phyloP scores from a whole-genome alignment of 2,329 filamentous ascomycete genomes.

The Pseudogymnoascus sp. region DNA sequence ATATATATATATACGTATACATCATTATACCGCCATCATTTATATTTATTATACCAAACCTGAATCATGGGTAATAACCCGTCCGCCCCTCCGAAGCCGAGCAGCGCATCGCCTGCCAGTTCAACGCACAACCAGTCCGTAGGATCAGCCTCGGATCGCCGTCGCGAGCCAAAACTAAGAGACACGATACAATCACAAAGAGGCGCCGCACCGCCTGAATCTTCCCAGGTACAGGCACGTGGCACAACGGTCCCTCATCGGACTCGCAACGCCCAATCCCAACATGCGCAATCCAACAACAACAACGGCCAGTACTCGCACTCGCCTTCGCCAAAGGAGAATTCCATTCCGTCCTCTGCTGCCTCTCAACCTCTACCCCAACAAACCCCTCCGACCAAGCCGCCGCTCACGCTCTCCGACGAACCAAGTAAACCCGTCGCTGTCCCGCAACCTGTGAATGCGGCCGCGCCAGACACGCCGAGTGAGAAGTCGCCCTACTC shows the following conservation, averaged over 20 bases:
- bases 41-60: neutral
- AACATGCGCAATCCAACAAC: conserved; percentile 13
- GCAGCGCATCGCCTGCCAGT: conserved; percentile 20
- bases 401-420: conserved; percentile 17
- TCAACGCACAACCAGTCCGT: conserved; percentile 24
- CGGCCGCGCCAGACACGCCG: conserved; percentile 28
- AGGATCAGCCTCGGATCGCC: conserved; percentile 20
- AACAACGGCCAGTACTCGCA: conserved; percentile 8
- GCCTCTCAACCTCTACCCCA: conserved; percentile 1
- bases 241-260: conserved; percentile 19
- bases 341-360: neutral
- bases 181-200: conserved; percentile 47
- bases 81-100: conserved; percentile 22
- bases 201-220: conserved; percentile 53
- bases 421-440: conserved; percentile 51
- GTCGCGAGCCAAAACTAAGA: conserved; percentile 42
- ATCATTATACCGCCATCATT: neutral
- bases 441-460: conserved; percentile 30
- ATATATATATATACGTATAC: conserved; percentile 2
- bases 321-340: neutral
- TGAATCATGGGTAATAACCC: conserved; percentile 39
- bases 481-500: conserved; percentile 20
- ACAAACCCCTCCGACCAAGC: neutral
- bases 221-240: conserved; percentile 50
- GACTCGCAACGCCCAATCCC: conserved; percentile 12